Conservation (phyloP, 2,329 filamentous ascomycete species). For the Clathrospora elynae region DNA sequence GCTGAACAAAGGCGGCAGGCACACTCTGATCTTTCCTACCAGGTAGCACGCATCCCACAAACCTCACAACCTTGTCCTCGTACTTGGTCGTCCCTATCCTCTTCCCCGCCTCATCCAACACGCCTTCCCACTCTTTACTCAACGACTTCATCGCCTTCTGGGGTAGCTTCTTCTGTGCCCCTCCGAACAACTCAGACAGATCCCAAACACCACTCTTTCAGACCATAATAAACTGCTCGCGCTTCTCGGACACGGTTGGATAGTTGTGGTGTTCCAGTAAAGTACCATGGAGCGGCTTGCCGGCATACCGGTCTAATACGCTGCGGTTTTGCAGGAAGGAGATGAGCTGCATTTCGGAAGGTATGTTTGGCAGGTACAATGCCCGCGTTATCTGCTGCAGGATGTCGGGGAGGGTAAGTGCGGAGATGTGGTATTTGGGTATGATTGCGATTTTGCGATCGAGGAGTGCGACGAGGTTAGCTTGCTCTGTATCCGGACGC, state of each 20-base stretch:
- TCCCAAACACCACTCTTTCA: slow-evolving; percentile 21
- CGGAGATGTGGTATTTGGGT: slow-evolving; percentile 13
- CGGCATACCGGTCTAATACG: slow-evolving; percentile 8
- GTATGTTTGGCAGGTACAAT: slow-evolving; percentile 19
- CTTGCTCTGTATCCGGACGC: neutral
- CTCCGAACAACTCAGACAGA: slow-evolving; percentile 12
- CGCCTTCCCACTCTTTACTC: slow-evolving; percentile 15
- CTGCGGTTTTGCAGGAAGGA: slow-evolving; percentile 27
- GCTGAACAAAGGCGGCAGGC: too few relatives aligned
- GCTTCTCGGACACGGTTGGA: slow-evolving; percentile 10
- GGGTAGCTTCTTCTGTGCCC: slow-evolving; percentile 22
- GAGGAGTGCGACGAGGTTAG: slow-evolving; percentile 9
- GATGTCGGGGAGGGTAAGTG: slow-evolving; percentile 18
- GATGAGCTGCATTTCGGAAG: slow-evolving; percentile 25
- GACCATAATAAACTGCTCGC: slow-evolving; percentile 23
- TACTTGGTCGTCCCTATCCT: slow-evolving; percentile 11
- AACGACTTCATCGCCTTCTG: slow-evolving; percentile 20
- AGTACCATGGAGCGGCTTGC: slow-evolving; percentile 20
- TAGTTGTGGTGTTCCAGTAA: slow-evolving; percentile 30
- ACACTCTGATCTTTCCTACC: slow-evolving; percentile 14
- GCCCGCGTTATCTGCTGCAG: slow-evolving; percentile 10
- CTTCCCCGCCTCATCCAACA: slow-evolving; percentile 7
- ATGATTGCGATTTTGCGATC: slow-evolving; percentile 19
- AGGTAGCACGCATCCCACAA: slow-evolving; percentile 23
- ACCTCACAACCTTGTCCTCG: slow-evolving; percentile 16